Evolutionary conservation across 179 eudicot genomes (phyloP).

Genomic region (Silene coronaria): DNA sequence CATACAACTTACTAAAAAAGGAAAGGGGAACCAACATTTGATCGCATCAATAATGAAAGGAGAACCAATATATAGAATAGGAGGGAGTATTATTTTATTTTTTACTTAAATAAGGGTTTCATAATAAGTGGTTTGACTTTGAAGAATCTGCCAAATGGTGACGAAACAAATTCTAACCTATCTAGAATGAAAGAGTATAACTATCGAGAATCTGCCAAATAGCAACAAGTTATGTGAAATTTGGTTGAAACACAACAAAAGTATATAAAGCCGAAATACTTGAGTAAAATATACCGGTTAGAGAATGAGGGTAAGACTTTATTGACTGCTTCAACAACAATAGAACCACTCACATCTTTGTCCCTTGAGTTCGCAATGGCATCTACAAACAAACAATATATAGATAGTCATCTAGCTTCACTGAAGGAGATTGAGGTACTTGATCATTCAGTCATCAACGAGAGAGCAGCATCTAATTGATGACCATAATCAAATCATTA

Average conservation of each 20-base stretch:
- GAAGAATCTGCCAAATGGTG: neutral
- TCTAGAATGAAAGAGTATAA: neutral
- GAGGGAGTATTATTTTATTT: neutral
- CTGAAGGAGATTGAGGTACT: neutral
- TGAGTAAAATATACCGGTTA: constrained; percentile 27
- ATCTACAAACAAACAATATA: constrained; percentile 1
- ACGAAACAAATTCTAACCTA: neutral
- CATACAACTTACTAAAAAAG: too few relatives aligned
- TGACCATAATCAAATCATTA: too few relatives aligned
- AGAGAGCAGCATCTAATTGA: neutral
- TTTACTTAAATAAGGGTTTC: neutral
- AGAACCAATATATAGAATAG: too few relatives aligned
- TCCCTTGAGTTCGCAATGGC: constrained; percentile 13
- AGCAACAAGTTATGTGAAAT: neutral
- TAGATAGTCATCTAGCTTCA: neutral
- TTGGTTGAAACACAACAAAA: neutral
- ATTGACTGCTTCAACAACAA: constrained; percentile 37
- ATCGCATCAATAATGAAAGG: too few relatives aligned
- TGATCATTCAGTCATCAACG: neutral
- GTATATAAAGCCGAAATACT: neutral
- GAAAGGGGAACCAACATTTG: too few relatives aligned
- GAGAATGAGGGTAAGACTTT: constrained; percentile 43
- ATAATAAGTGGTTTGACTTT: neutral
- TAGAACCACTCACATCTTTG: constrained; percentile 24
- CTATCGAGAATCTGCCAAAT: neutral